Evolutionary conservation across 495 filamentous ascomycete species (phyloP), one percentile per base, ranked within the genome.

Genomic region (Aspergillus affinis): DNA sequence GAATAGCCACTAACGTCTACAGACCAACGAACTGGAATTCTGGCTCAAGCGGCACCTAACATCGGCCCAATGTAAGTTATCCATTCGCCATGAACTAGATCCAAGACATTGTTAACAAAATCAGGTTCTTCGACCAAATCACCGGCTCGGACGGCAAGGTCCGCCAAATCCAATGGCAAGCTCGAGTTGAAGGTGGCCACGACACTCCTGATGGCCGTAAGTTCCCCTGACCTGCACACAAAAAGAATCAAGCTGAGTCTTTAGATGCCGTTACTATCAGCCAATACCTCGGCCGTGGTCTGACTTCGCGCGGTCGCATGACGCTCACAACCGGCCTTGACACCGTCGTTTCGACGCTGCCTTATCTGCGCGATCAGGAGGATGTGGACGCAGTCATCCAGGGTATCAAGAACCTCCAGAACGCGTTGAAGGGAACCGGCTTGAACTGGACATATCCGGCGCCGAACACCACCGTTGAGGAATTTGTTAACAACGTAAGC

Each of bases 51-150:
- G n/a, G 62, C 62, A 6, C 62, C 62, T 4, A 65, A 65, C 41
- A 57, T 65, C 32, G 52, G 56, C 15, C 62, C 62, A 12, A 50
- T 61, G 61, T 63, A 60, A 3, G 57, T 50, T 1, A 10, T 26
- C 10, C 7, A 12, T 32, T 8, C 18, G 29, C 54, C n/a, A 23
- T 7, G 32, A 15, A 47, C n/a, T 19, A 7, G 13, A 23, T 26
- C 48, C 47, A 15, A 1, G 19, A 48, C 7, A 52, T 32, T 6
- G 27, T 47, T 18, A 60, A 15, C 4, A 19, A 19, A 15, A 17
- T 17, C 46, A 63, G 61, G 41, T 61, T 65, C 58, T 65, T 65
- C 62, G 62, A 65, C 59, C 54, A 61, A 48, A 48, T 65, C 46
- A 56, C 30, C 47, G 55, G 55, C 30, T 18, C 55, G 3, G 62